Conservation (phyloP, 2,329 filamentous ascomycete species). For the Xylaria sp. region DNA sequence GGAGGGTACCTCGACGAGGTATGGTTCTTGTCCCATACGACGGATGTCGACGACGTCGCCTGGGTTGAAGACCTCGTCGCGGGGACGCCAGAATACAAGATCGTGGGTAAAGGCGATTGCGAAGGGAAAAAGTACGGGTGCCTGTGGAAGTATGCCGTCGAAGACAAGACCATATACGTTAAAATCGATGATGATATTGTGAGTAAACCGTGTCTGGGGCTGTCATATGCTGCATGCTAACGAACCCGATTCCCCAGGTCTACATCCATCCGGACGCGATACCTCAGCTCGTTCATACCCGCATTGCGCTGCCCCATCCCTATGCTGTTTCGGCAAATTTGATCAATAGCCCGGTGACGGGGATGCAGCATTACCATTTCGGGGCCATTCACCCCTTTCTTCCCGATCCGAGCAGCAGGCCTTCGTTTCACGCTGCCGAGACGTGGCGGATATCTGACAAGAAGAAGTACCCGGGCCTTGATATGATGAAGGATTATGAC, state of each 20-base stretch:
- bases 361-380: constrained; percentile 57
- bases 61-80: constrained; percentile 44
- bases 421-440: constrained; percentile 31
- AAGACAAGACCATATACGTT: constrained; percentile 44
- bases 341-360: constrained; percentile 57
- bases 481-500: constrained; percentile 30
- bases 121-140: constrained; percentile 41
- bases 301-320: constrained; percentile 52
- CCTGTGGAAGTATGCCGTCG: constrained; percentile 37
- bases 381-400: constrained; percentile 57
- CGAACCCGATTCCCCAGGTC: constrained; percentile 21
- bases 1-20: constrained; percentile 49
- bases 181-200: constrained; percentile 50
- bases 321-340: constrained; percentile 59
- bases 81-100: constrained; percentile 43
- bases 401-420: constrained; percentile 44
- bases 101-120: constrained; percentile 37
- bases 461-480: constrained; percentile 27
- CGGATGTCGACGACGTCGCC: constrained; percentile 42
- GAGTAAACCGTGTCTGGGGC: constrained; percentile 25
- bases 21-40: constrained; percentile 48
- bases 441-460: constrained; percentile 44
- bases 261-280: constrained; percentile 46
- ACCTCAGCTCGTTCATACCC: constrained; percentile 55
- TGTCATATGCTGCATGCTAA: neutral